A percentile compares a stretch with the other conserved stretches of the same genome.
Conservation (phyloP, 768 basidiomycete genomes). For the Leucosporidium scottii region DNA sequence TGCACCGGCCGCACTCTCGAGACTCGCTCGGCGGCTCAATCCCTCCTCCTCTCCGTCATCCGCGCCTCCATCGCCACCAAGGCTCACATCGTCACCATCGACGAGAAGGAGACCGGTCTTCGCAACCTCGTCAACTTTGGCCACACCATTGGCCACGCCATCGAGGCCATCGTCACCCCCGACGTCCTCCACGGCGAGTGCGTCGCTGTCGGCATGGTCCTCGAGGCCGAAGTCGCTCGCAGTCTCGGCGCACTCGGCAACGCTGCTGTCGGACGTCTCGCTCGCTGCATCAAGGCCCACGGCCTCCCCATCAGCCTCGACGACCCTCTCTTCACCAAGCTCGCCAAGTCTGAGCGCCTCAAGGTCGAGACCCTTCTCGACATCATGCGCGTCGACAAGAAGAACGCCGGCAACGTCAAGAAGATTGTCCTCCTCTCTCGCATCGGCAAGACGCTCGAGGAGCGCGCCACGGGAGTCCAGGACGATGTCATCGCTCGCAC, state of each 20-base stretch:
- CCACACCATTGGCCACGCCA: conserved; percentile 96
- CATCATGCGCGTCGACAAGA: conserved; percentile 86
- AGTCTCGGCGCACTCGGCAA: conserved; percentile 80
- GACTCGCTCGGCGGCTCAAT: conserved; percentile 65
- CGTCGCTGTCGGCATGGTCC: conserved; percentile 88
- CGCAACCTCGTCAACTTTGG: conserved; percentile 99
- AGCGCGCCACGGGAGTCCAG: conserved; percentile 74
- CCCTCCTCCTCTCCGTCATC: conserved; percentile 82
- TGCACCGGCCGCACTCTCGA: conserved; percentile 45
- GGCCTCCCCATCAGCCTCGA: conserved; percentile 75
- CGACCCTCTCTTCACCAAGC: conserved; percentile 66
- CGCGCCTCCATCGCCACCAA: conserved; percentile 90
- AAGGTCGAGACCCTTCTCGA: conserved; percentile 76
- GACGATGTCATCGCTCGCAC: conserved; percentile 77
- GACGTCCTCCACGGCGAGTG: conserved; percentile 94
- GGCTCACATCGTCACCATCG: conserved; percentile 91
- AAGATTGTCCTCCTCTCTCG: conserved; percentile 85
- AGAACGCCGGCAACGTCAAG: conserved; percentile 86
- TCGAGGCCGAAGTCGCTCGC: conserved; percentile 89
- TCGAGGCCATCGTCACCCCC: conserved; percentile 91
- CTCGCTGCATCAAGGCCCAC: conserved; percentile 79
- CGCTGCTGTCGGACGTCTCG: conserved; percentile 83
- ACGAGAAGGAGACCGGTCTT: conserved; percentile 91
- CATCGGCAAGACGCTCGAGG: conserved; percentile 88
- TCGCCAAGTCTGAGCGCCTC: conserved; percentile 61